phyloP scores from a whole-genome alignment of 345 rosid genomes.

The Atalantia buxifolia region DNA sequence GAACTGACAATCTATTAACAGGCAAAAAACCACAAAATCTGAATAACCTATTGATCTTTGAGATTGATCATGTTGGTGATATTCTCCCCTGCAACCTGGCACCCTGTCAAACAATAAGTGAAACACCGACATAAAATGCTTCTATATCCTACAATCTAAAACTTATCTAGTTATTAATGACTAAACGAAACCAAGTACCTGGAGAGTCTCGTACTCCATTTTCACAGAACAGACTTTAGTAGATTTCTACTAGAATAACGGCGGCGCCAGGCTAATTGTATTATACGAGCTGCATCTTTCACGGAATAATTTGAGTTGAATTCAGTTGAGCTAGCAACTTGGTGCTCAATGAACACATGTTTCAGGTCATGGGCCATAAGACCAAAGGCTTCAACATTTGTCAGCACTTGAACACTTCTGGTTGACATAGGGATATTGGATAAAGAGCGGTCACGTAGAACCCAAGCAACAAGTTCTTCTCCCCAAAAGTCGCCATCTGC shows the following conservation, averaged over 20 bases:
- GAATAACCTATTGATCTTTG: no score
- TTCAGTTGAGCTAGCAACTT: neutral
- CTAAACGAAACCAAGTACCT: no score
- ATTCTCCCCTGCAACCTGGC: no score
- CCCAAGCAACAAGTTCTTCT: slow-evolving; percentile 12
- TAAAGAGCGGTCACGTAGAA: neutral
- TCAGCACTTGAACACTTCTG: neutral
- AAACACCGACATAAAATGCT: no score
- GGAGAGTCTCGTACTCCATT: neutral
- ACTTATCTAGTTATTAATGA: no score
- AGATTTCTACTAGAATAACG: neutral
- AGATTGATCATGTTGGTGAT: no score
- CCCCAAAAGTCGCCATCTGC: slow-evolving; percentile 3
- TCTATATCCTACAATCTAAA: no score
- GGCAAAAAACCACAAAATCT: no score
- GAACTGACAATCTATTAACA: no score
- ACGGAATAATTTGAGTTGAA: neutral
- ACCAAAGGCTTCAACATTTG: slow-evolving; percentile 5
- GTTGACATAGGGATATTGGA: slow-evolving; percentile 1
- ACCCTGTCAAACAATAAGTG: no score
- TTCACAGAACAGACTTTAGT: neutral
- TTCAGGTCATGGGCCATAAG: neutral
- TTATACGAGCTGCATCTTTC: neutral
- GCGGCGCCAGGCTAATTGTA: neutral
- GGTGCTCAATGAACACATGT: neutral